phyloP scores from a whole-genome alignment of 371 early-diverging fungal genomes.

The Nematocida sp. region DNA sequence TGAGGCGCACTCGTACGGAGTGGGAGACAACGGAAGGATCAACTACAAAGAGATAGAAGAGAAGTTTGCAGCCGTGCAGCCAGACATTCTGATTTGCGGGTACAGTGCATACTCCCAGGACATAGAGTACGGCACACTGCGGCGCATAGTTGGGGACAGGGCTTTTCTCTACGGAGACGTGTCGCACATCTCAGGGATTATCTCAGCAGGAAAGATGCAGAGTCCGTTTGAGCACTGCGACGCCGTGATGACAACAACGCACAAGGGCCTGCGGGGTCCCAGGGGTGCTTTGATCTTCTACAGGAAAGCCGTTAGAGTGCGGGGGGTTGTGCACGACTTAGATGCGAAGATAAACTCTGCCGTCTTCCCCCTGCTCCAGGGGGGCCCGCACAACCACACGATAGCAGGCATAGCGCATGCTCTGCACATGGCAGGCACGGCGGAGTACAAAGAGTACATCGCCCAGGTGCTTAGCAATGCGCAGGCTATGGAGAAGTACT shows the following conservation, averaged over 20 bases:
- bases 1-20: slow-evolving; percentile 88
- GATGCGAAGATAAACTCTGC: slow-evolving; percentile 84
- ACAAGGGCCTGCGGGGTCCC: slow-evolving; percentile 95
- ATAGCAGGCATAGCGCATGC: slow-evolving; percentile 91
- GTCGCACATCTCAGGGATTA: slow-evolving; percentile 78
- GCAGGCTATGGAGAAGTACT: slow-evolving; percentile 69
- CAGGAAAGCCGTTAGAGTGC: slow-evolving; percentile 70
- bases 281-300: slow-evolving; percentile 89
- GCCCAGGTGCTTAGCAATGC: slow-evolving; percentile 77
- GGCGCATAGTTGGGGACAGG: slow-evolving; percentile 68
- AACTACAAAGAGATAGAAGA: slow-evolving; percentile 82
- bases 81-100: slow-evolving; percentile 93
- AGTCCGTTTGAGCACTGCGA: slow-evolving; percentile 85
- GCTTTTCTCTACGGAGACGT: slow-evolving; percentile 93
- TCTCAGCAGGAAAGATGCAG: slow-evolving; percentile 53
- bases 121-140: slow-evolving; percentile 73
- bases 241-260: slow-evolving; percentile 95
- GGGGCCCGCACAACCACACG: slow-evolving; percentile 98
- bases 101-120: slow-evolving; percentile 87
- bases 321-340: slow-evolving; percentile 70
- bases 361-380: slow-evolving; percentile 97
- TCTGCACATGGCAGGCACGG: slow-evolving; percentile 76
- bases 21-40: slow-evolving; percentile 76
- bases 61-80: slow-evolving; percentile 77
- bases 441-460: slow-evolving; percentile 81